Conservation (phyloP, 441 rosid species). For the Euphorbia celastroides region DNA sequence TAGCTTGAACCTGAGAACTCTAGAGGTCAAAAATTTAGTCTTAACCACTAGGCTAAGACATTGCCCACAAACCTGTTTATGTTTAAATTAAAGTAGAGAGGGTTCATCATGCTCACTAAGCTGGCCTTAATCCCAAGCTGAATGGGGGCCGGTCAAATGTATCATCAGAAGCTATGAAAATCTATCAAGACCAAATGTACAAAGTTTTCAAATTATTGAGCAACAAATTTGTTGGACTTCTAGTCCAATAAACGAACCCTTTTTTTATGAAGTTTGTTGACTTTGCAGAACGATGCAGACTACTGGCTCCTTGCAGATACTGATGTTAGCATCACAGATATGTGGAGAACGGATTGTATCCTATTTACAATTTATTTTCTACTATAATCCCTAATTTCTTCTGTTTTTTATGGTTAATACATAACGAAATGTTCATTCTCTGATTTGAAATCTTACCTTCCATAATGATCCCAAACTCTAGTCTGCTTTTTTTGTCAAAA, state of each 20-base stretch:
- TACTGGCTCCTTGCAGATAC: slow-evolving; percentile 87
- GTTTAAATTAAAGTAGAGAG: too few relatives aligned
- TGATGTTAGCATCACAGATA: slow-evolving; percentile 84
- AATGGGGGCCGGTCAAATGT: too few relatives aligned
- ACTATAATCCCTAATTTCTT: not conserved
- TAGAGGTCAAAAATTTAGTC: too few relatives aligned
- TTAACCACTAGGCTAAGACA: too few relatives aligned
- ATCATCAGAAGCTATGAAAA: too few relatives aligned
- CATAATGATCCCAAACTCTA: too few relatives aligned
- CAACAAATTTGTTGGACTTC: not conserved
- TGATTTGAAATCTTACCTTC: slow-evolving; percentile 22
- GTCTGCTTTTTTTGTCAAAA: not conserved
- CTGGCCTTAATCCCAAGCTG: too few relatives aligned
- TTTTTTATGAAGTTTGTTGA: not conserved
- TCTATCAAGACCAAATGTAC: too few relatives aligned
- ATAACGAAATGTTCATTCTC: slow-evolving; percentile 22
- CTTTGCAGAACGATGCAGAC: slow-evolving; percentile 72
- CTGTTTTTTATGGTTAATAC: not conserved
- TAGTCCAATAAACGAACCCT: not conserved
- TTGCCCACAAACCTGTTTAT: too few relatives aligned
- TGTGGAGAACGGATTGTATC: slow-evolving; percentile 91
- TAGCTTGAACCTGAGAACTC: too few relatives aligned
- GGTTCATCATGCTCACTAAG: too few relatives aligned
- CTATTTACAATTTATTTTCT: slow-evolving; percentile 16
- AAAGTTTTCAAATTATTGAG: too few relatives aligned